Base-by-base conservation (phyloP, 129 eudicot species). In the Artemisia tridentata region DNA sequence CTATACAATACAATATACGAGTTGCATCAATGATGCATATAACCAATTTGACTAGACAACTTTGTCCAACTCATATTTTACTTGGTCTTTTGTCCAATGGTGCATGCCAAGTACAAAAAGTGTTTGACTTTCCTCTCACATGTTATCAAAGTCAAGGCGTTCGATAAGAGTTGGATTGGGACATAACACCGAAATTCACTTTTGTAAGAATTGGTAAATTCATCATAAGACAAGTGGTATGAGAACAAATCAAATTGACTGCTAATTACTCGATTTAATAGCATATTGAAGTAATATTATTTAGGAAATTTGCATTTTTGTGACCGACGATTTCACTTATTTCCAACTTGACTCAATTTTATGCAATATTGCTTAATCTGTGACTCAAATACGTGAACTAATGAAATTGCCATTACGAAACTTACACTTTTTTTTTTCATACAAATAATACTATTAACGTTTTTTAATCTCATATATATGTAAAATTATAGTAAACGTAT, bases 1-100 rank as follows among this genome's bases (percentile, higher is more conserved):
- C 16, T 29, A 4, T 29, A 29, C 38, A 29, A 59, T 56, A 75
- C 63, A 68, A 59, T 61, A 46, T 17, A 12, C 48, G 64, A 48
- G 63, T 74, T 68, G 80, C 27, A 50, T 74, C 78, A 7, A 34
- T 31, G 71, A 73, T 38, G 71, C 71, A 63, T 41, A 18, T 62
- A 19, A 38, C 46, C 80, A 57, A 27, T 45, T 59, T 10, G n/a
- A 58, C 16, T 66, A 55, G 63, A 64, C 23, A 49, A 29, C 38
- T 29, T 29, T 29, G 38, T 29, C 38, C 38, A 29, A 29, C 38
- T 3, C 38, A 29, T 29, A 29, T 29, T n/a, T n/a, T n/a, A n/a
- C n/a, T n/a, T n/a, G n/a, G n/a, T 59, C 69, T 76, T 38, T 58
- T 58, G 69, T 68, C 78, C 21, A 58, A 38, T 64, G 58, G 50